These are phyloP conservation scores for Kitagawia praeruptora DNA, from an alignment of 129 eudicot genomes.

Conservation along the genomic window DNA sequence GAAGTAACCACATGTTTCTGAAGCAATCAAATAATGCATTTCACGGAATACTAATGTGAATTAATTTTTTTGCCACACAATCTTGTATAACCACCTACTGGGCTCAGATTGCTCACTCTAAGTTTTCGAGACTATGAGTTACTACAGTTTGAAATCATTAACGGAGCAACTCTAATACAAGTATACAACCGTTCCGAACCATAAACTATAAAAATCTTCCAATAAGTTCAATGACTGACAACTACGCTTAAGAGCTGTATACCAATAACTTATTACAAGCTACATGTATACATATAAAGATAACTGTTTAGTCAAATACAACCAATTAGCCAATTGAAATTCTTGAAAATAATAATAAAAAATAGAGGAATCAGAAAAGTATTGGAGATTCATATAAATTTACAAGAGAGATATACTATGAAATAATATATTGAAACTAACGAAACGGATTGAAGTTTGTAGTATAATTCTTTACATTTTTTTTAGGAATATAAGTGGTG, in stretches of 20 bases:
- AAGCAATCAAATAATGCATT: neutral
- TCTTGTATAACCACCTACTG: neutral
- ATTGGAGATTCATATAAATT: neutral
- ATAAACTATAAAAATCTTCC: neutral
- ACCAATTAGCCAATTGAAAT: neutral
- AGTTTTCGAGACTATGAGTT: neutral
- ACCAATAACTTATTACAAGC: too few species aligned
- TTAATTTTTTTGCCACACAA: too few species aligned
- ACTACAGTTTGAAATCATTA: neutral
- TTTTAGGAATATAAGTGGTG: neutral
- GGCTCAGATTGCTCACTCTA: neutral
- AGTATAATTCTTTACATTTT: neutral
- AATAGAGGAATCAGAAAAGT: neutral
- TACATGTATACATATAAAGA: too few species aligned
- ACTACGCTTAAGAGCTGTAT: too few species aligned
- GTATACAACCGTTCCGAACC: neutral
- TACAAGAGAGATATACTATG: neutral
- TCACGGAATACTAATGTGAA: neutral
- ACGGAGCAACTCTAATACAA: neutral
- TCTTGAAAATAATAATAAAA: too few species aligned
- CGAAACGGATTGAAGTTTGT: neutral
- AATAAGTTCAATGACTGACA: too few species aligned
- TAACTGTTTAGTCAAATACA: neutral
- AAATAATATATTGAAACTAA: neutral
- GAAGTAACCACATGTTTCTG: neutral